Base-by-base conservation (phyloP, 2,329 filamentous ascomycete species). In the Triangularia verruculosa region DNA sequence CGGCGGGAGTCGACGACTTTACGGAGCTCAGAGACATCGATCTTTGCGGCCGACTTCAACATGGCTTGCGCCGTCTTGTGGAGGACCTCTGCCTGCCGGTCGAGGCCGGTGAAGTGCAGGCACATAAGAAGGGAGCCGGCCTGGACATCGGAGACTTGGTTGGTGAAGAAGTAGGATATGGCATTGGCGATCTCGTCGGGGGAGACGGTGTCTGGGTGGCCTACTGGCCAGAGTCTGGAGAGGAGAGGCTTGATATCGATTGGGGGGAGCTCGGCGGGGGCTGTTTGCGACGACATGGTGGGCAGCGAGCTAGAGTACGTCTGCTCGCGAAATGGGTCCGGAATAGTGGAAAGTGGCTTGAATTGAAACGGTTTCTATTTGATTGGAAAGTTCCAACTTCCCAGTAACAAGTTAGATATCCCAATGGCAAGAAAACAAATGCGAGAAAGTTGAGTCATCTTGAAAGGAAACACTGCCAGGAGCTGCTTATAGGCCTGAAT, bases 141-240 rank as follows among this genome's bases (percentile, higher is more conserved):
- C 76, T 98, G 95, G 8, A 93, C 90, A 43, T 91, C 89, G n/a
- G 91, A 94, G 17, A 98, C 82, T 69, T 88, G 87, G 78, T 97
- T 89, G 64, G 93, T 93, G 77, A 98, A 98, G 74, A 97, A 96
- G 73, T 94, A 83, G 4, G 92, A 89, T 70, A 98, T 89, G 61
- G 94, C 93, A n/a, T 89, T 83, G 64, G 94, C 92, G 74, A 99
- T 95, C 75, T 97, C 92, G 58, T 86, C 81, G 12, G 93, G 87
- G 15, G 87, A 86, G 61, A 93, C 89, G 3, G 78, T 74, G 43
- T 76, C 71, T 4, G 66, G 60, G 53, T 70, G 67, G 15, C 77
- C 74, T 73, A 81, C 72, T 28, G 84, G 89, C 89, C 89, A 92
- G 52, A 94, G 82, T 64, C 89, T 86, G 72, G 87, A 87, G 64